Conservation (phyloP, 106 monocot genomes). For the Phalaenopsis equestris region DNA sequence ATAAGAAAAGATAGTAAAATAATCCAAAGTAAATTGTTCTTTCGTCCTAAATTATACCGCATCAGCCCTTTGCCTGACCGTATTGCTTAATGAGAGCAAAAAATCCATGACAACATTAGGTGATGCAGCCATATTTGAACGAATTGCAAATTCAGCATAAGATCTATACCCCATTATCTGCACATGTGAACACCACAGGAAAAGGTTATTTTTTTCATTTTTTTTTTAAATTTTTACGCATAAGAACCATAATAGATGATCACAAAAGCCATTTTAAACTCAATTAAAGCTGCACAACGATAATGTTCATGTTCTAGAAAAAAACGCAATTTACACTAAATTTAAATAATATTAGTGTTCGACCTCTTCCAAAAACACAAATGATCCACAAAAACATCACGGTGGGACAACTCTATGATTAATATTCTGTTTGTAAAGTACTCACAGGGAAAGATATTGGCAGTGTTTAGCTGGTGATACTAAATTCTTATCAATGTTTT, state of each 20-base stretch:
- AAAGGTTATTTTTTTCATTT: neutral
- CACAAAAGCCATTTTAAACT: neutral
- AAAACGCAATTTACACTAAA: neutral
- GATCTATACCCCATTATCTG: constrained; percentile 88
- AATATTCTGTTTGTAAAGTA: too few species aligned
- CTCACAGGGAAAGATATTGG: too few species aligned
- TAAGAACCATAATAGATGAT: neutral
- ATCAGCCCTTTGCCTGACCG: constrained; percentile 55
- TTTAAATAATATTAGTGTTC: too few species aligned
- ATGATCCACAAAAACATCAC: too few species aligned
- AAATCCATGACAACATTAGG: constrained; percentile 63
- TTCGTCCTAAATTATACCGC: constrained; percentile 38
- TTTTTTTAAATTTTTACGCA: neutral
- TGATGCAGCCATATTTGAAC: constrained; percentile 74
- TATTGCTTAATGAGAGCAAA: constrained; percentile 49
- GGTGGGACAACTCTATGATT: too few species aligned
- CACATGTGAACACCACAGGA: constrained; percentile 2
- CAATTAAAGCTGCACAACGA: neutral
- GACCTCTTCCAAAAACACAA: too few species aligned
- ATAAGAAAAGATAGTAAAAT: neutral
- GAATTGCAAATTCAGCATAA: constrained; percentile 81
- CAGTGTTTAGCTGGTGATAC: too few species aligned
- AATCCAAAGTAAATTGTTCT: neutral
- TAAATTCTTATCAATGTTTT: too few species aligned
- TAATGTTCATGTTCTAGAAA: neutral